These are phyloP conservation scores for Gynochthodes officinalis DNA, from an alignment of 257 asterid genomes.

Conservation along the genomic window DNA sequence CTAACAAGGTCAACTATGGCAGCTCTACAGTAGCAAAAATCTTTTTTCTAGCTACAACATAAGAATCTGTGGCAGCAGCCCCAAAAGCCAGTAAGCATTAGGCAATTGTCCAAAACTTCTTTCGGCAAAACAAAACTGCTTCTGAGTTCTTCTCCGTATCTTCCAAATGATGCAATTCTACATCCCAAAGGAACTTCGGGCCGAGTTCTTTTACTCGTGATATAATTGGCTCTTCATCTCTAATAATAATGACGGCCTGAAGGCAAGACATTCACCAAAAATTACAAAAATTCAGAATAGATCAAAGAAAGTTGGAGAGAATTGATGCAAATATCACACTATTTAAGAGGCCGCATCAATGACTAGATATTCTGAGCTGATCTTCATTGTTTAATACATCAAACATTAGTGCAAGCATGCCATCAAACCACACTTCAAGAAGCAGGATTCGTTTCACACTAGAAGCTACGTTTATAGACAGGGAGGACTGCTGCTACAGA, in stretches of 20 bases:
- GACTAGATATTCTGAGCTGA: neutral
- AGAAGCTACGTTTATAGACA: neutral
- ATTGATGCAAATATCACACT: neutral
- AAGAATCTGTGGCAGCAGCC: neutral
- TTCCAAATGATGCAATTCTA: constrained; percentile 59
- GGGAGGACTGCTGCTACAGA: neutral
- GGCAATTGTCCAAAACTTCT: constrained; percentile 81
- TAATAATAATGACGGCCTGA: constrained; percentile 69
- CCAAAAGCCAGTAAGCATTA: constrained; percentile 16
- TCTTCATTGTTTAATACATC: neutral
- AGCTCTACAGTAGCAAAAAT: neutral
- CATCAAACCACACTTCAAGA: neutral
- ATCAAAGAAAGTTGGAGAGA: neutral
- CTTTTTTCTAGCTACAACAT: constrained; percentile 4
- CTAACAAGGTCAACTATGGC: neutral
- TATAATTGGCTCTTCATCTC: constrained; percentile 70
- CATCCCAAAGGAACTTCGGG: constrained; percentile 78
- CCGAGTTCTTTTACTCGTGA: constrained; percentile 56
- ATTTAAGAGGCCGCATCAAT: neutral
- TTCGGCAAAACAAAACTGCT: constrained; percentile 65
- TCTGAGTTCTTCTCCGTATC: constrained; percentile 50
- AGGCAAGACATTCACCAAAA: constrained; percentile 6
- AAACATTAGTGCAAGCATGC: neutral
- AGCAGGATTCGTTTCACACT: neutral
- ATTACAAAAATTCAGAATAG: neutral